Percentiles rank a stretch among this genome's conserved stretches.
phyloP scores from a whole-genome alignment of 768 basidiomycete genomes.

The Gyrodon lividus region DNA sequence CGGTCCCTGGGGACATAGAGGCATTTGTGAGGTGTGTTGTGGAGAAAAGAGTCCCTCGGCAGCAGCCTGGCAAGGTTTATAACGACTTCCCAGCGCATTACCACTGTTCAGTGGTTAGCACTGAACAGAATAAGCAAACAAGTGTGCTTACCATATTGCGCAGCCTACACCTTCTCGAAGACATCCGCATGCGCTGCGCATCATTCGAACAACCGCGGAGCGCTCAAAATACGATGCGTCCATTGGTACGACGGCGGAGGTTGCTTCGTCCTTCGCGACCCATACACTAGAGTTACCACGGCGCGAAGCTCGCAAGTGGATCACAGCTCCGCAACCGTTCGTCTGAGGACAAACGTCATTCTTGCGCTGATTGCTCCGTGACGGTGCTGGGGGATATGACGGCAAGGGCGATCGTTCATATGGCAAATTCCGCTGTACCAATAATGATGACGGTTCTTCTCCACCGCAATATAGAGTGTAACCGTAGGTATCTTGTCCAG shows the following conservation, averaged over 20 bases:
- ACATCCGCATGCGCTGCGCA: slow-evolving; percentile 62
- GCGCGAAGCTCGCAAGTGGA: slow-evolving; percentile 56
- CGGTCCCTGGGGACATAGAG: slow-evolving; percentile 40
- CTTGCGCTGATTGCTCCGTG: slow-evolving; percentile 17
- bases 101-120: slow-evolving; percentile 43
- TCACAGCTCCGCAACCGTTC: slow-evolving; percentile 63
- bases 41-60: slow-evolving; percentile 42
- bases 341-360: slow-evolving; percentile 18
- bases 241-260: slow-evolving; percentile 52
- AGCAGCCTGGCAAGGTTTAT: slow-evolving; percentile 58
- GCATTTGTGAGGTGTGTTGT: slow-evolving; percentile 16
- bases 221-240: slow-evolving; percentile 60
- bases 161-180: slow-evolving; percentile 68
- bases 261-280: slow-evolving; percentile 54
- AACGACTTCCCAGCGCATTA: slow-evolving; percentile 62
- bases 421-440: slow-evolving; percentile 6
- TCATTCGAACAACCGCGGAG: slow-evolving; percentile 45
- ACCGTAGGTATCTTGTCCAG: slow-evolving; percentile 22
- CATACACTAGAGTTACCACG: slow-evolving; percentile 53
- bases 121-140: not conserved
- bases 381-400: slow-evolving; percentile 28
- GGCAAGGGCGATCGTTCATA: slow-evolving; percentile 40
- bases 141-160: slow-evolving; percentile 46
- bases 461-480: slow-evolving; percentile 45
- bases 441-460: slow-evolving; percentile 20